Percentiles rank a stretch among this genome's conserved stretches.
Evolutionary conservation across 2,329 filamentous ascomycete genomes (phyloP).

Genomic region (Fusarium chaquense): DNA sequence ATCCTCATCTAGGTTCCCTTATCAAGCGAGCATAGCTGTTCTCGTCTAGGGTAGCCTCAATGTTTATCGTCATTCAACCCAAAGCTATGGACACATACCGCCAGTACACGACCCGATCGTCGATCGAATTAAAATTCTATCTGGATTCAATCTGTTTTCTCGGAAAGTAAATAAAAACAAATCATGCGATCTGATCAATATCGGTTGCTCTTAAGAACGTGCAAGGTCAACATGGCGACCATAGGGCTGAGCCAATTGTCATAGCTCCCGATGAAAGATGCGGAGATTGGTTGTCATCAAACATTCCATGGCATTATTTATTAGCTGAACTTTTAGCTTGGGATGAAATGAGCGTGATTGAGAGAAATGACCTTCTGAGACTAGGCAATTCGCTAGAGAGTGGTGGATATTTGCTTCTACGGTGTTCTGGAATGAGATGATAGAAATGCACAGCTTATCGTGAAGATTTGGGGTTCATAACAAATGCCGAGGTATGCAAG

Average conservation of each 20-base stretch:
- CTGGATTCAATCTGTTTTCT: neutral
- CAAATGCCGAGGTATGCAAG: neutral
- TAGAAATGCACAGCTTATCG: neutral
- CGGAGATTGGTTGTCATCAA: constrained; percentile 5
- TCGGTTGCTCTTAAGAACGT: neutral
- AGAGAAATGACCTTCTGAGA: neutral
- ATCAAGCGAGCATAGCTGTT: neutral
- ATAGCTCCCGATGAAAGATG: neutral
- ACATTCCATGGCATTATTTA: constrained; percentile 7
- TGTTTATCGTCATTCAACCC: neutral
- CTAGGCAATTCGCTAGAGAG: neutral
- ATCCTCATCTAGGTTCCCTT: constrained; percentile 1
- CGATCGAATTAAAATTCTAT: neutral
- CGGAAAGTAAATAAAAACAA: neutral
- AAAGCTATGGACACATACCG: neutral
- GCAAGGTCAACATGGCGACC: neutral
- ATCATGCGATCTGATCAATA: neutral
- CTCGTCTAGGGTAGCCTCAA: neutral
- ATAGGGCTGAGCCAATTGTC: constrained; percentile 1
- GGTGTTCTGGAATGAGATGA: neutral
- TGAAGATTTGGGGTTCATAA: neutral
- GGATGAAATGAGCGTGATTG: neutral
- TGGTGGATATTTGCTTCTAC: neutral
- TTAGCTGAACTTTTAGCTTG: neutral
- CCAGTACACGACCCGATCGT: neutral